A percentile compares a stretch with the other conserved stretches of the same genome.
These are phyloP conservation scores for Hypoxylon intermedium DNA, from an alignment of 495 filamentous ascomycete species.

Conservation along the genomic window DNA sequence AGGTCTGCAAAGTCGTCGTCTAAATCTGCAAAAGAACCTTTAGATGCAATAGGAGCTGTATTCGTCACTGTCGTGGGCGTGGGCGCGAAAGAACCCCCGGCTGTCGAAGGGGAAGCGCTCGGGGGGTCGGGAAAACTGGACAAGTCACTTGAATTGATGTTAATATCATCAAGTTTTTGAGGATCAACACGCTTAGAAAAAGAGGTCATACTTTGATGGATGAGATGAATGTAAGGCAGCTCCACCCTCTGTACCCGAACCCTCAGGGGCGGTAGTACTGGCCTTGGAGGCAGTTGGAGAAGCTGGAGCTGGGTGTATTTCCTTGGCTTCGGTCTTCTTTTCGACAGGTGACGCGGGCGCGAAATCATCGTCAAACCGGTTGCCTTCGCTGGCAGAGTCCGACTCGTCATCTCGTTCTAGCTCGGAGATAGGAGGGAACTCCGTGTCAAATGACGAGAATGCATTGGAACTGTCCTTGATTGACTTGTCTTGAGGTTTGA, in stretches of 20 bases:
- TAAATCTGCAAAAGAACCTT: slow-evolving; percentile 71
- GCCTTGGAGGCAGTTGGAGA: slow-evolving; percentile 43
- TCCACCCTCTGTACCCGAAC: slow-evolving; percentile 29
- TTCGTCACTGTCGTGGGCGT: slow-evolving; percentile 40
- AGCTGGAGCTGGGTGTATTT: slow-evolving; percentile 37
- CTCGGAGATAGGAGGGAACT: slow-evolving; percentile 94
- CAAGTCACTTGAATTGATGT: slow-evolving; percentile 32
- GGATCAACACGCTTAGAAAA: slow-evolving; percentile 3
- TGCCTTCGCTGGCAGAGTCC: slow-evolving; percentile 77
- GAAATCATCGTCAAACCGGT: slow-evolving; percentile 92
- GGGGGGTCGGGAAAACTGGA: slow-evolving; percentile 44
- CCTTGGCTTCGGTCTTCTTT: slow-evolving; percentile 44
- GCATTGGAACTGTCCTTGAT: slow-evolving; percentile 43
- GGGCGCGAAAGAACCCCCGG: slow-evolving; percentile 35
- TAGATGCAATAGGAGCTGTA: slow-evolving; percentile 41
- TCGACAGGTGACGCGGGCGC: slow-evolving; percentile 71
- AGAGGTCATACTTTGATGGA: slow-evolving; percentile 41
- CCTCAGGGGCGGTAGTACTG: slow-evolving; percentile 20
- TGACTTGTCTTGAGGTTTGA: slow-evolving; percentile 39
- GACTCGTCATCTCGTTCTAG: slow-evolving; percentile 79
- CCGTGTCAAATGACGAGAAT: slow-evolving; percentile 63
- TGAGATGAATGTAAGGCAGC: slow-evolving; percentile 34
- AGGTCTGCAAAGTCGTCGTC: slow-evolving; percentile 92
- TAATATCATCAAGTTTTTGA: slow-evolving; percentile 17
- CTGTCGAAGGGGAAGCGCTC: slow-evolving; percentile 35